Evolutionary conservation across 257 asterid genomes (phyloP), one percentile per base, ranked within the genome.

Genomic region (Penstemon barbatus): DNA sequence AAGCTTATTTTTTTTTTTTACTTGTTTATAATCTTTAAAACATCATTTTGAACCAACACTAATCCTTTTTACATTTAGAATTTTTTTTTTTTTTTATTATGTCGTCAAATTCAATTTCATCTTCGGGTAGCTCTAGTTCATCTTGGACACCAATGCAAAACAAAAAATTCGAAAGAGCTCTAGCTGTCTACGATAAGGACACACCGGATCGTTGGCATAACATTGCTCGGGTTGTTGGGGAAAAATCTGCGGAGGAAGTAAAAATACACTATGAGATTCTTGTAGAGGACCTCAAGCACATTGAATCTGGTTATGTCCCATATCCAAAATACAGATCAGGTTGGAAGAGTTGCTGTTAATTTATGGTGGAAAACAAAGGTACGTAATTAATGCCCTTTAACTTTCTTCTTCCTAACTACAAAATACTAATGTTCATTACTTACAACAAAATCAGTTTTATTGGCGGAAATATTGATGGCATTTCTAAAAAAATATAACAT

Each of bases 191-290:
- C 61, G 74, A 54, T 62, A 69, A 36, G 49, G 79, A 83, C 38
- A 62, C 87, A 0, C 83, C 87, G 3, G 73, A 77, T 59, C 63
- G 85, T 1, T 83, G 85, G 83, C 76, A 59, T 36, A 83, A 77
- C 58, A 76, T 83, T 3, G 83, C 87, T 18, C 11, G 77, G 13
- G 72, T 58, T 0, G 85, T 80, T 3, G 62, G 63, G 0, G 83
- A 85, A n/a, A 83, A 83, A 33, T 50, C 83, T 0, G 72, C 70
- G 0, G 85, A 83, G 56, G 87, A 83, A 15, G 85, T 80, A 18
- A 72, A 71, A 71, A 74, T 72, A 15, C 85, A 83, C 41, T 83
- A 77, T n/a, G 83, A 77, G 63, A 82, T 76, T 0, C 71, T 83
- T 1, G 83, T 68, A 58, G 71, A 58, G 52, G 88, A 83, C 71